Conservation (phyloP, 805 yeast species). For the Wickerhamiella cacticola region DNA sequence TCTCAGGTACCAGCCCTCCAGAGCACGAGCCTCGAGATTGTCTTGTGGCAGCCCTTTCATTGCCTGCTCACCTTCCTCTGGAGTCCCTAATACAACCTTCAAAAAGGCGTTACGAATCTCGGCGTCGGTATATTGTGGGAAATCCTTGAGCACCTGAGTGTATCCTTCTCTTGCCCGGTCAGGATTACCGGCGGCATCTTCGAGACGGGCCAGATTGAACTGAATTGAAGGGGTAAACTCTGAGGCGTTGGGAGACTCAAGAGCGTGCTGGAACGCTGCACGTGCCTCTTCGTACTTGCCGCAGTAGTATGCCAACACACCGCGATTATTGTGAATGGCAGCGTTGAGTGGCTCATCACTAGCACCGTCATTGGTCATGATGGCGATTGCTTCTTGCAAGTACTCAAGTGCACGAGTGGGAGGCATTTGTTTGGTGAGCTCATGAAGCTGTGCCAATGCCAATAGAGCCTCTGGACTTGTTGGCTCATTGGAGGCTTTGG, state of each 20-base stretch:
- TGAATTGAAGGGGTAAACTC: constrained; percentile 33
- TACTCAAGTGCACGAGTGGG: constrained; percentile 50
- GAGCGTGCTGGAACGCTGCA: constrained; percentile 42
- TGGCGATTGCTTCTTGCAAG: constrained; percentile 49
- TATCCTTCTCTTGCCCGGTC: constrained; percentile 37
- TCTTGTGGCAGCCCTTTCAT: constrained; percentile 45
- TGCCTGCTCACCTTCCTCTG: constrained; percentile 34
- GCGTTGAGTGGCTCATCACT: constrained; percentile 12
- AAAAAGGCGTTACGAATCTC: constrained; percentile 57
- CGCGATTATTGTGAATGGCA: constrained; percentile 63
- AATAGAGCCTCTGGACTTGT: constrained; percentile 52
- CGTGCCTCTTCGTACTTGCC: constrained; percentile 49
- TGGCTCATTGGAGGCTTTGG: constrained; percentile 42
- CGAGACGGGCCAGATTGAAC: constrained; percentile 69
- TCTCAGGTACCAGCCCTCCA: constrained; percentile 80
- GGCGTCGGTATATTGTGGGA: constrained; percentile 67
- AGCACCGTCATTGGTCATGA: constrained; percentile 28
- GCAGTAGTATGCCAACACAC: constrained; percentile 63
- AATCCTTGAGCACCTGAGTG: constrained; percentile 40
- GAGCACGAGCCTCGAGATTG: constrained; percentile 74
- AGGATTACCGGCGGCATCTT: constrained; percentile 37
- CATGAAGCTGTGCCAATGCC: constrained; percentile 58
- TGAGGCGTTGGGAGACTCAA: constrained; percentile 19
- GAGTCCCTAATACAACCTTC: constrained; percentile 36
- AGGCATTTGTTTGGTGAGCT: constrained; percentile 39